Percentiles rank a stretch among this genome's conserved stretches.
Conservation (phyloP, 2,329 filamentous ascomycete species). For the Diaporthe destruens region DNA sequence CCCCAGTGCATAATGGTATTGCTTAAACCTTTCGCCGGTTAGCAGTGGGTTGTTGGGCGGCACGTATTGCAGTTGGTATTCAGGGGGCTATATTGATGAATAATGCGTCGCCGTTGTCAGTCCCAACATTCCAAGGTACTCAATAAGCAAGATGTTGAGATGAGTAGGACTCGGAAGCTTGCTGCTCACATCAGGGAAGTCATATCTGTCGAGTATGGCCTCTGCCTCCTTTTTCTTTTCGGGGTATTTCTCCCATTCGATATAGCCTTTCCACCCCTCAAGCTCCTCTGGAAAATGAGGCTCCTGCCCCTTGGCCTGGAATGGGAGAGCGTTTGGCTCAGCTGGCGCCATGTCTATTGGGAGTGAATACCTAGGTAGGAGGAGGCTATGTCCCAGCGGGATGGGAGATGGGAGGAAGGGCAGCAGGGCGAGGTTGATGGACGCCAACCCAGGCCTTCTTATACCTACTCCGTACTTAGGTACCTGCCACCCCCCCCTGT, state of each 20-base stretch:
- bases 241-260: slow-evolving; percentile 79
- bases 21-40: slow-evolving; percentile 67
- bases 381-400: background rate
- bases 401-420: background rate
- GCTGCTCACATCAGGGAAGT: slow-evolving; percentile 56
- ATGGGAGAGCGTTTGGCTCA: slow-evolving; percentile 34
- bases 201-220: slow-evolving; percentile 64
- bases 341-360: slow-evolving; percentile 32
- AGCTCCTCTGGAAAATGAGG: slow-evolving; percentile 44
- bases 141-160: background rate
- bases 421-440: too few relatives aligned
- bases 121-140: background rate
- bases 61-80: slow-evolving; percentile 68
- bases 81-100: slow-evolving; percentile 54
- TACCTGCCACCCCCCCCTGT: background rate
- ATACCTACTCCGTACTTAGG: too few relatives aligned
- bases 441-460: background rate
- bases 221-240: slow-evolving; percentile 73
- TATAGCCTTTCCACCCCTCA: slow-evolving; percentile 62
- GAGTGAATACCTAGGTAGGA: too few relatives aligned
- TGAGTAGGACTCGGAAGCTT: background rate
- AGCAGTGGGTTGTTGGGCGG: slow-evolving; percentile 70
- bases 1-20: slow-evolving; percentile 68
- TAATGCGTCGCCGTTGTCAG: slow-evolving; percentile 43
- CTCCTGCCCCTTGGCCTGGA: slow-evolving; percentile 28